Evolutionary conservation across 805 yeast species (phyloP).

Genomic region (Metschnikowia drakensbergensis): DNA sequence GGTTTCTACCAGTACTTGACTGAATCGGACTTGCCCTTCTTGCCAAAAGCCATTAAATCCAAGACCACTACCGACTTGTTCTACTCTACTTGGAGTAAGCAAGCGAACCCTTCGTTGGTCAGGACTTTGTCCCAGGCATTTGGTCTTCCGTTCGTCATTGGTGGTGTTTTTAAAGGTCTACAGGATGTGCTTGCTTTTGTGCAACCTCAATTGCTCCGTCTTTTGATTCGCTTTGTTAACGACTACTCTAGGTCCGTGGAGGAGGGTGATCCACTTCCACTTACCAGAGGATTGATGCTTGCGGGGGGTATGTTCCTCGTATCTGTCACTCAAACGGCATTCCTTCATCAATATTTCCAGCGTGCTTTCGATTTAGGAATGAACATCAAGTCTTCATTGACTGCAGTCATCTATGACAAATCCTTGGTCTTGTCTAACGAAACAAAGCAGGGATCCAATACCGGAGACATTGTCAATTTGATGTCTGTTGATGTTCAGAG

Average conservation of each 20-base stretch:
- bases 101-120: constrained; percentile 52
- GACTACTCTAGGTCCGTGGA: constrained; percentile 36
- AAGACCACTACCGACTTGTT: constrained; percentile 47
- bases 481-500: constrained; percentile 94
- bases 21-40: constrained; percentile 69
- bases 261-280: constrained; percentile 49
- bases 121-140: constrained; percentile 66
- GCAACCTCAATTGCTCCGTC: constrained; percentile 20
- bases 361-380: constrained; percentile 73
- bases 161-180: constrained; percentile 65
- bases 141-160: constrained; percentile 66
- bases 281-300: constrained; percentile 72
- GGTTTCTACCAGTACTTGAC: constrained; percentile 62
- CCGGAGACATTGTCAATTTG: constrained; percentile 91
- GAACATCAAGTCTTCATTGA: constrained; percentile 66
- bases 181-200: constrained; percentile 68
- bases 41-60: constrained; percentile 67
- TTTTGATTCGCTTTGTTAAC: constrained; percentile 37
- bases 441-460: constrained; percentile 63
- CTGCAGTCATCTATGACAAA: constrained; percentile 64
- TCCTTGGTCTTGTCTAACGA: constrained; percentile 68
- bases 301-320: constrained; percentile 71
- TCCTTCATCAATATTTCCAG: constrained; percentile 75
- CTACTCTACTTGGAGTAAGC: constrained; percentile 56
- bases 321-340: constrained; percentile 73